These are phyloP conservation scores for Acanthamoeba lenticulata DNA, from an alignment of 208 protist genomes.

Conservation along the genomic window DNA sequence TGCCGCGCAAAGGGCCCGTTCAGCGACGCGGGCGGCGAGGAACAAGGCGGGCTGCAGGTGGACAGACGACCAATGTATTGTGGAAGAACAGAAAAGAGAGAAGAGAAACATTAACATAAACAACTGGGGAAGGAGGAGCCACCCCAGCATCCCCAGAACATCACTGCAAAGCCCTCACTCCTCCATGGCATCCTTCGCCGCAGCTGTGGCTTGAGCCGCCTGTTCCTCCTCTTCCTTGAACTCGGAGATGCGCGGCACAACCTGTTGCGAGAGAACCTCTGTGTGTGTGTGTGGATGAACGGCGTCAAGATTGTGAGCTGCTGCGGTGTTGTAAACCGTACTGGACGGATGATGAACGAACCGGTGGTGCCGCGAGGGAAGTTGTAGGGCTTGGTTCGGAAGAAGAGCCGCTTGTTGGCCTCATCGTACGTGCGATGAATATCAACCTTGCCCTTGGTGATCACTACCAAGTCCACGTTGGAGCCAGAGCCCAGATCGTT, in stretches of 20 bases:
- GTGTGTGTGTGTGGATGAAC: too few species aligned
- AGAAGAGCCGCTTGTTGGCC: slow-evolving; percentile 84
- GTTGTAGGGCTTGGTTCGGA: slow-evolving; percentile 73
- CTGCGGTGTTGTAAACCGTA: too few species aligned
- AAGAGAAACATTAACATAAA: neutral
- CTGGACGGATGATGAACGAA: neutral
- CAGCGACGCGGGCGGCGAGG: neutral
- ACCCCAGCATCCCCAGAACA: too few species aligned
- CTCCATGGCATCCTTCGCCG: slow-evolving; percentile 23
- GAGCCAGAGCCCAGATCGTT: slow-evolving; percentile 99
- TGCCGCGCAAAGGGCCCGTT: neutral
- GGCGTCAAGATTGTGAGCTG: too few species aligned
- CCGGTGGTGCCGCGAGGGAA: slow-evolving; percentile 83
- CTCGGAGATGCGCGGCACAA: neutral
- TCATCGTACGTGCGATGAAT: slow-evolving; percentile 80
- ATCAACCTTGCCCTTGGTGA: slow-evolving; percentile 84
- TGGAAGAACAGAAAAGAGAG: too few species aligned
- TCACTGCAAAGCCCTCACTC: too few species aligned
- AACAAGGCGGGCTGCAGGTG: too few species aligned
- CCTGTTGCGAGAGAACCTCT: slow-evolving; percentile 18
- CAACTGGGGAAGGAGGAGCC: neutral
- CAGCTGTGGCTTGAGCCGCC: neutral
- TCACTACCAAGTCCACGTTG: slow-evolving; percentile 99
- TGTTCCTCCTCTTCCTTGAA: slow-evolving; percentile 31
- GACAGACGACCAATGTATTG: too few species aligned